A percentile compares a stretch with the other conserved stretches of the same genome.
phyloP scores from a whole-genome alignment of 441 rosid genomes.

The Euphorbia schlechtendalii region DNA sequence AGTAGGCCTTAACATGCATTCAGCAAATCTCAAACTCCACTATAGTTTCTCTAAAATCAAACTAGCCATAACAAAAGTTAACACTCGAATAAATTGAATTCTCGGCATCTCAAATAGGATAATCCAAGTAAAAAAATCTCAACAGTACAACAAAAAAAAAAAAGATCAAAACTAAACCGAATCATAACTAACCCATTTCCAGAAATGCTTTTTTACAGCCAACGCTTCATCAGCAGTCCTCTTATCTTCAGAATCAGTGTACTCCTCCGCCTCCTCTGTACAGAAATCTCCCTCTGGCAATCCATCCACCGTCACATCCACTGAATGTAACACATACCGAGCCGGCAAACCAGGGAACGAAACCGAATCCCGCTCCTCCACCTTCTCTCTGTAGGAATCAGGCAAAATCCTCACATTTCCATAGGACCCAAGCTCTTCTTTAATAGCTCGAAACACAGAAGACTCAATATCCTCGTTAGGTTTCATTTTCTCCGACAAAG shows the following conservation, averaged over 20 bases:
- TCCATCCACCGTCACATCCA: constrained; percentile 66
- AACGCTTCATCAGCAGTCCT: constrained; percentile 49
- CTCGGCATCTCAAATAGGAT: constrained; percentile 6
- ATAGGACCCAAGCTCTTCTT: constrained; percentile 68
- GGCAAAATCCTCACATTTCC: constrained; percentile 40
- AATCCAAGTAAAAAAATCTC: background rate
- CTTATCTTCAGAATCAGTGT: constrained; percentile 29
- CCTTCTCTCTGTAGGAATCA: constrained; percentile 47
- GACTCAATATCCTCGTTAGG: constrained; percentile 55
- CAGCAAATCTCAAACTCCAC: no score
- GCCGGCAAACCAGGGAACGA: constrained; percentile 86
- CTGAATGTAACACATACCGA: constrained; percentile 56
- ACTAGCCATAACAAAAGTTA: background rate
- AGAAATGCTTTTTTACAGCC: constrained; percentile 64
- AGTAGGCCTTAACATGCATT: no score
- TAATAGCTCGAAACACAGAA: constrained; percentile 58
- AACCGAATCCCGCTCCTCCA: constrained; percentile 61
- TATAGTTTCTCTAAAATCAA: background rate
- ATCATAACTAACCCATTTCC: constrained; percentile 79
- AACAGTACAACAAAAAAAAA: background rate
- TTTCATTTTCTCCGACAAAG: constrained; percentile 92
- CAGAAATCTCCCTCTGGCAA: constrained; percentile 78
- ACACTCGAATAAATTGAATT: background rate
- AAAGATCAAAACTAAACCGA: constrained; percentile 31
- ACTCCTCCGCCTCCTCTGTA: constrained; percentile 69